Conservation (phyloP, 495 filamentous ascomycete genomes). For the Talaromyces stipitatus region DNA sequence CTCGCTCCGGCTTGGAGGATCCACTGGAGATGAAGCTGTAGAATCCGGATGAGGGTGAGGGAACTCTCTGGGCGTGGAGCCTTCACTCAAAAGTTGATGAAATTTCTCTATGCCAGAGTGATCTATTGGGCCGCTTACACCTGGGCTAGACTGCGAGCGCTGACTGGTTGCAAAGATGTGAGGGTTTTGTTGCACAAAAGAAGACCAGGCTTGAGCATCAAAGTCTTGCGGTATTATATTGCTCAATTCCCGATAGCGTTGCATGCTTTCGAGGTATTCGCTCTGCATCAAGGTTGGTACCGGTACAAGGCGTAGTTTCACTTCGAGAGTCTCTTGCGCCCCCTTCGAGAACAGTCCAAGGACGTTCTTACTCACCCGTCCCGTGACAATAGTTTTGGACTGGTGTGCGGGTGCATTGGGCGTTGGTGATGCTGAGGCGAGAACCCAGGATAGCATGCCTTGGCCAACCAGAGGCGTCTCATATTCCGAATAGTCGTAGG, state of each 20-base stretch:
- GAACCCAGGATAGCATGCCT: conserved; percentile 85
- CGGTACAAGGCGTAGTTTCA: conserved; percentile 80
- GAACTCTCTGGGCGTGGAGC: conserved; percentile 37
- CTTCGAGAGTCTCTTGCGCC: conserved; percentile 84
- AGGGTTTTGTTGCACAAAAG: conserved; percentile 56
- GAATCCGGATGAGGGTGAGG: conserved; percentile 21
- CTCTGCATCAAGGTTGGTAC: conserved; percentile 68
- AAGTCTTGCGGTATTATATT: conserved; percentile 54
- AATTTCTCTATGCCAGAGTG: conserved; percentile 48
- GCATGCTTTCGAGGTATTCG: conserved; percentile 59
- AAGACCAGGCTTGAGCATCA: conserved; percentile 62
- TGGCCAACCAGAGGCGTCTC: conserved; percentile 91
- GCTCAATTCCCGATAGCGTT: conserved; percentile 52
- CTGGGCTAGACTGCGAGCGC: conserved; percentile 21
- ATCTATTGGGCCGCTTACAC: conserved; percentile 35
- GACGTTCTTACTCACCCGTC: conserved; percentile 78
- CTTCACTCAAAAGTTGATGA: conserved; percentile 41
- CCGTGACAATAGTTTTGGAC: conserved; percentile 74
- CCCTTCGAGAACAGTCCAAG: conserved; percentile 77
- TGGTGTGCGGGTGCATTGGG: conserved; percentile 49
- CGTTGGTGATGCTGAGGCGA: conserved; percentile 53
- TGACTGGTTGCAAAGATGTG: conserved; percentile 26
- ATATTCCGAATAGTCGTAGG: conserved; percentile 92
- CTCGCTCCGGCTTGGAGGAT: conserved; percentile 25
- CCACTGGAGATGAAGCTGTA: conserved; percentile 27